phyloP scores from a whole-genome alignment of 2,329 filamentous ascomycete species.

The Nectriaceae sp. region DNA sequence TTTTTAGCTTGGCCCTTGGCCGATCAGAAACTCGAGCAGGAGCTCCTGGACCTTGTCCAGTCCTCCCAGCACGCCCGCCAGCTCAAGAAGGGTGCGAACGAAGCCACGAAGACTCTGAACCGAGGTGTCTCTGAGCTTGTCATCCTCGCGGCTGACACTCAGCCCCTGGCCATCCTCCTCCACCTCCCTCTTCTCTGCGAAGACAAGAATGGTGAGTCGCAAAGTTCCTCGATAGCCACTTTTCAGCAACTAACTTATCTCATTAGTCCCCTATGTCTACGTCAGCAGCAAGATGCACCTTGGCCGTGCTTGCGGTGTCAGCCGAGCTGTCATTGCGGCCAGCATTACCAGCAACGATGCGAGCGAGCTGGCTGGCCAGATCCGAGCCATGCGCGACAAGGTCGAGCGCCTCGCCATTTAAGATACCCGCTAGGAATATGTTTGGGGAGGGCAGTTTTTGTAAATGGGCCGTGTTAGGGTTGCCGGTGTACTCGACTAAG shows the following conservation, averaged over 20 bases:
- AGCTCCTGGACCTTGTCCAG: conserved; percentile 82
- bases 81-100: conserved; percentile 81
- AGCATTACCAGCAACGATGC: conserved; percentile 92
- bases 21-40: conserved; percentile 73
- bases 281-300: conserved; percentile 80
- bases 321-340: conserved; percentile 81
- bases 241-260: conserved; percentile 13
- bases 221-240: background rate
- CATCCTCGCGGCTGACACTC: conserved; percentile 85
- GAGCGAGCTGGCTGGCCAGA: conserved; percentile 83
- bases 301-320: conserved; percentile 87
- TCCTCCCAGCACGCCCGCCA: conserved; percentile 70
- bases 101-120: conserved; percentile 80
- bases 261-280: conserved; percentile 59
- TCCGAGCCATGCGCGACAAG: conserved; percentile 88
- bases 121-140: conserved; percentile 89
- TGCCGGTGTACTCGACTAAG: conserved; percentile 9
- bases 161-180: conserved; percentile 82
- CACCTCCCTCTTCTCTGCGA: conserved; percentile 89
- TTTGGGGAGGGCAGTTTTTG: conserved; percentile 13
- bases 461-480: conserved; percentile 10
- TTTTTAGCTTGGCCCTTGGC: conserved; percentile 68
- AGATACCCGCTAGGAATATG: conserved; percentile 33
- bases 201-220: conserved; percentile 60
- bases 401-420: conserved; percentile 95